These are phyloP conservation scores for Deuterostichococcus epilithicus DNA, from an alignment of 139 green algal species.

Conservation along the genomic window DNA sequence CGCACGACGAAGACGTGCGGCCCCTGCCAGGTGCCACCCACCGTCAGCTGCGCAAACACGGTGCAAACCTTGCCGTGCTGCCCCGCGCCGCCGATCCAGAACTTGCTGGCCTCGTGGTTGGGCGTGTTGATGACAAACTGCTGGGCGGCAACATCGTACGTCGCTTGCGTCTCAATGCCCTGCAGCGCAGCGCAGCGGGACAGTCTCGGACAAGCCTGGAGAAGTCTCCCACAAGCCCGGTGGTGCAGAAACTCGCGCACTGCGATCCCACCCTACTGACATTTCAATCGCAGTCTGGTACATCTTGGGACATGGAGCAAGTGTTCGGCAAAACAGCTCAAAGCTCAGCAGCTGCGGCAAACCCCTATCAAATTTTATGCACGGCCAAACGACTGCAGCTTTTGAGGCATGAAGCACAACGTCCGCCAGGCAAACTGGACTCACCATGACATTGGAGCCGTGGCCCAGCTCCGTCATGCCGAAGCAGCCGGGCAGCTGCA, in stretches of 20 bases:
- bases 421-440: too few relatives aligned
- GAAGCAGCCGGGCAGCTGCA: constrained; percentile 78
- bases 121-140: constrained; percentile 88
- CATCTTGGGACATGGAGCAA: too few relatives aligned
- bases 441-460: constrained; percentile 81
- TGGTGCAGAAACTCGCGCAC: too few relatives aligned
- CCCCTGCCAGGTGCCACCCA: constrained; percentile 69
- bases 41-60: constrained; percentile 83
- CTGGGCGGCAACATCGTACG: constrained; percentile 50
- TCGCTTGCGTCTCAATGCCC: constrained; percentile 29
- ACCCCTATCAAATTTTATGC: too few relatives aligned
- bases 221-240: too few relatives aligned
- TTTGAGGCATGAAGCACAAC: too few relatives aligned
- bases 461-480: constrained; percentile 85
- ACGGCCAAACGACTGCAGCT: too few relatives aligned
- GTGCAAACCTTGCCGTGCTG: constrained; percentile 56
- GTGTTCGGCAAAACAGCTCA: too few relatives aligned
- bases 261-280: too few relatives aligned
- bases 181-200: too few relatives aligned
- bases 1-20: constrained; percentile 88
- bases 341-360: too few relatives aligned
- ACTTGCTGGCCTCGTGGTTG: constrained; percentile 68
- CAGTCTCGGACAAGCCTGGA: not conserved
- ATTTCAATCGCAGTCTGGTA: too few relatives aligned
- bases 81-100: constrained; percentile 72